These are phyloP conservation scores for Fomitopsis pulvina DNA, from an alignment of 768 basidiomycete genomes.

Conservation along the genomic window DNA sequence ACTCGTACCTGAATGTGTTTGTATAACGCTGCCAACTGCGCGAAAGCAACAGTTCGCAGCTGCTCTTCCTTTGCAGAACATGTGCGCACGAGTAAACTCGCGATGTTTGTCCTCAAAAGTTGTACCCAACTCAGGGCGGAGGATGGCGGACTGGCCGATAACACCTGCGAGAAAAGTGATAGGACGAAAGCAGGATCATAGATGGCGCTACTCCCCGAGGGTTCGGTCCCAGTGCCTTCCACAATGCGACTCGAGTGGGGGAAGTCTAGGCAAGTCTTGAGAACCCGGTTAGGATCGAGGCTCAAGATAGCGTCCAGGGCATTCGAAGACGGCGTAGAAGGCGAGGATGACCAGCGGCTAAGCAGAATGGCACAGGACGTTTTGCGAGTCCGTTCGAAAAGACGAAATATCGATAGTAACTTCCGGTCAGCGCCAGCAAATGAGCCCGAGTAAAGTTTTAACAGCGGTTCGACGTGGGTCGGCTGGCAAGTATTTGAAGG, in stretches of 20 bases:
- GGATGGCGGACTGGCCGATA: slow-evolving; percentile 51
- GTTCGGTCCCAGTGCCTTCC: slow-evolving; percentile 24
- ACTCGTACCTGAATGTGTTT: slow-evolving; percentile 52
- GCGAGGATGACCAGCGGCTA: slow-evolving; percentile 52
- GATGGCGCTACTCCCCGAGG: slow-evolving; percentile 24
- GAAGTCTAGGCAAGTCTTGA: slow-evolving; percentile 67
- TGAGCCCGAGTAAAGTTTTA: slow-evolving; percentile 70
- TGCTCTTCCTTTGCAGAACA: slow-evolving; percentile 59
- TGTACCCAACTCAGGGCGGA: slow-evolving; percentile 79
- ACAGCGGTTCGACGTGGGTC: slow-evolving; percentile 73
- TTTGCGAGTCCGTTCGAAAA: slow-evolving; percentile 71
- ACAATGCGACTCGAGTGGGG: slow-evolving; percentile 56
- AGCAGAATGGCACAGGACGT: slow-evolving; percentile 60
- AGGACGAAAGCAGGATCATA: slow-evolving; percentile 83
- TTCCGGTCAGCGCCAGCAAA: slow-evolving; percentile 56
- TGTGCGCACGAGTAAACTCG: slow-evolving; percentile 64
- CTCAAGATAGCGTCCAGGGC: slow-evolving; percentile 61
- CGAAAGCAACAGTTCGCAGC: slow-evolving; percentile 54
- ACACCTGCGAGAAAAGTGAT: slow-evolving; percentile 56
- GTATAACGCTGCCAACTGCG: slow-evolving; percentile 57
- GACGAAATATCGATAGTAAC: slow-evolving; percentile 67
- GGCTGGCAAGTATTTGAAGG: slow-evolving; percentile 82
- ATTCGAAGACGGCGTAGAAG: slow-evolving; percentile 34
- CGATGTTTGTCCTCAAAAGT: slow-evolving; percentile 73
- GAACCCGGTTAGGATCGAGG: slow-evolving; percentile 60